Percentiles rank a stretch among this genome's conserved stretches.
These are phyloP conservation scores for Rhizophagus prolifer DNA, from an alignment of 192 early-diverging fungal species.

Conservation along the genomic window DNA sequence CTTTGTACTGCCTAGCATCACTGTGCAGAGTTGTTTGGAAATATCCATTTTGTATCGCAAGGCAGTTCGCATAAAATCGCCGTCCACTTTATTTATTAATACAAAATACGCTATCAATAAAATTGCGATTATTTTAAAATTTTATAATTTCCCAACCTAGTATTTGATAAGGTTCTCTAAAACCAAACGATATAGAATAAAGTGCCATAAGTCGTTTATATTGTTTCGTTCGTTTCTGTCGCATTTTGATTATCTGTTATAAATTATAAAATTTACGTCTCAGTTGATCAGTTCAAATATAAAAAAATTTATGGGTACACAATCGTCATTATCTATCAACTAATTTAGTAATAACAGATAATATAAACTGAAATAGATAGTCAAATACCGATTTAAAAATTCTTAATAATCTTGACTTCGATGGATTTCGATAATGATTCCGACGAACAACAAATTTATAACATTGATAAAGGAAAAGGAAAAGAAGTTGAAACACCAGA, in stretches of 20 bases:
- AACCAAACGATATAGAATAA: constrained; percentile 79
- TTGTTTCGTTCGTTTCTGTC: constrained; percentile 76
- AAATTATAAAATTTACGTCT: too few relatives aligned
- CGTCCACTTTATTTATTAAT: constrained; percentile 60
- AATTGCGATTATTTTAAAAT: constrained; percentile 55
- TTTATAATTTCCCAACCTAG: constrained; percentile 49
- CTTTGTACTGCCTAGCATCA: constrained; percentile 64
- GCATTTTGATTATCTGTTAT: constrained; percentile 56
- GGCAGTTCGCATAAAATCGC: constrained; percentile 75
- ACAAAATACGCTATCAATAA: constrained; percentile 61
- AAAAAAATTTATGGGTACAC: neutral
- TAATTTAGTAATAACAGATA: neutral
- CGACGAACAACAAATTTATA: neutral
- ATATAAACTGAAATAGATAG: neutral
- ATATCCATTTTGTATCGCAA: constrained; percentile 64
- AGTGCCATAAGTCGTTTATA: constrained; percentile 81
- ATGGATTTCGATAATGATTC: constrained; percentile 2
- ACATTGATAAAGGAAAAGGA: constrained; percentile 10
- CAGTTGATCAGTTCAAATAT: too few relatives aligned
- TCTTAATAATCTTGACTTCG: neutral
- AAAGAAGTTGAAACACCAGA: constrained; percentile 12
- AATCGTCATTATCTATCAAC: neutral
- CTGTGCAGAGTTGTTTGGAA: constrained; percentile 58
- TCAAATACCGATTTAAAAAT: neutral
- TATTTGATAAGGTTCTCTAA: constrained; percentile 92